Conservation (phyloP, 108 stramenopile species). For the Mayamaea pseudoterrestris region DNA sequence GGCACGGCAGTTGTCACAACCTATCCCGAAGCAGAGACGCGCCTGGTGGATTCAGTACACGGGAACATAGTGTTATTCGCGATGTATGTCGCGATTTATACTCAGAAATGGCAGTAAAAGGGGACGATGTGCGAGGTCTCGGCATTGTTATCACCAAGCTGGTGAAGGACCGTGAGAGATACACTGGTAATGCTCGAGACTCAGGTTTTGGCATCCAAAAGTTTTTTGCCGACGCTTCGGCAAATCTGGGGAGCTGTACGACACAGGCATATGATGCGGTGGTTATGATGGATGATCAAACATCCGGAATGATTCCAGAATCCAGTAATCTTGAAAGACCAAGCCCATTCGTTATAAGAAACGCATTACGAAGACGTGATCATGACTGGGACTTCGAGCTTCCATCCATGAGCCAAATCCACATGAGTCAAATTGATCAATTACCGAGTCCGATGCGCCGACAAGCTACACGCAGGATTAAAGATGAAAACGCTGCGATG, state of each 20-base stretch:
- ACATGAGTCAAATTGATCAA: constrained; percentile 29
- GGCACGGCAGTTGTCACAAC: constrained; percentile 80
- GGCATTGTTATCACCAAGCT: constrained; percentile 69
- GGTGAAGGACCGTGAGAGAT: neutral
- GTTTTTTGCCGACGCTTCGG: too few species aligned
- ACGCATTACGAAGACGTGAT: too few species aligned
- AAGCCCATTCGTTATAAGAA: too few species aligned
- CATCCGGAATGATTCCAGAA: too few species aligned
- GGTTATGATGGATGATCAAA: too few species aligned
- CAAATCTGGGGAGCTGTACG: too few species aligned
- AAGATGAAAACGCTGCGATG: constrained; percentile 5
- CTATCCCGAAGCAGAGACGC: constrained; percentile 47
- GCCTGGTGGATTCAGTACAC: constrained; percentile 20
- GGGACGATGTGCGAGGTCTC: constrained; percentile 69
- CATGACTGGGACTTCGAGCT: constrained; percentile 12
- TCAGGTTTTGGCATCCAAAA: too few species aligned
- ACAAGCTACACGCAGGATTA: constrained; percentile 8
- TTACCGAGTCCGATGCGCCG: constrained; percentile 23
- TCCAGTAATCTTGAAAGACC: too few species aligned
- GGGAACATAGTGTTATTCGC: constrained; percentile 38
- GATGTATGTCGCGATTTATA: constrained; percentile 41
- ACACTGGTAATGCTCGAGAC: too few species aligned
- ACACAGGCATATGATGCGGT: too few species aligned
- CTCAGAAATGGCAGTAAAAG: constrained; percentile 34
- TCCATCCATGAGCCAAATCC: constrained; percentile 36